phyloP scores from a whole-genome alignment of 2,329 filamentous ascomycete genomes.

The Fusarium pseudonygamai region DNA sequence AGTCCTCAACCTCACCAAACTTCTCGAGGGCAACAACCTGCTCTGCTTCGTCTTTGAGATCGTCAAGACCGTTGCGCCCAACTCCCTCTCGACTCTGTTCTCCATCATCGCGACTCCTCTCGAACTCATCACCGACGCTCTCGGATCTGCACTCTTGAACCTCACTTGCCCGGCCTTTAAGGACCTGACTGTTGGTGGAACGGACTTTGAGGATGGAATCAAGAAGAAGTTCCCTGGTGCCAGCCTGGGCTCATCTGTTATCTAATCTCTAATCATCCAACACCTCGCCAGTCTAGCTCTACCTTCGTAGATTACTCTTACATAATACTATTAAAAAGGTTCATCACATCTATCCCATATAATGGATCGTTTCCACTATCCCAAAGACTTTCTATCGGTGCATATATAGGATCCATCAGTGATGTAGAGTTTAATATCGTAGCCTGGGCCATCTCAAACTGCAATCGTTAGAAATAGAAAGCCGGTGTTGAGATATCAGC shows the following conservation, averaged over 20 bases:
- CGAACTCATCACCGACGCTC: neutral
- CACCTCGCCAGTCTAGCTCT: accelerated
- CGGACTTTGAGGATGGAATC: neutral
- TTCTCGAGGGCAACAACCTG: conserved; percentile 15
- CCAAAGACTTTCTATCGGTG: conserved; percentile 24
- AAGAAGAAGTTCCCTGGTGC: conserved; percentile 10
- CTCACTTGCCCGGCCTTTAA: conserved; percentile 11
- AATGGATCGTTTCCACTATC: conserved; percentile 25
- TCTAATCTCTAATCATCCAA: neutral
- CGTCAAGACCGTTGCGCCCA: conserved; percentile 7
- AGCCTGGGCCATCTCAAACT: neutral
- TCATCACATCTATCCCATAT: conserved; percentile 38
- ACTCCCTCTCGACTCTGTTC: conserved; percentile 4
- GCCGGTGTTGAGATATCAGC: accelerated
- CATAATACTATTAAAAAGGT: conserved; percentile 31
- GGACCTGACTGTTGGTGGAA: conserved; percentile 4
- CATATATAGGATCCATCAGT: conserved; percentile 5
- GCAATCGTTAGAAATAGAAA: neutral
- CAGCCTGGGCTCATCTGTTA: neutral
- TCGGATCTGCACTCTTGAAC: neutral
- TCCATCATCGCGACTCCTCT: neutral
- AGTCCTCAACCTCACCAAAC: conserved; percentile 10
- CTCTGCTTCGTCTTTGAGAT: conserved; percentile 20
- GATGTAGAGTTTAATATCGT: neutral
- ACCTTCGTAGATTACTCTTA: neutral